A percentile compares a stretch with the other conserved stretches of the same genome.
phyloP scores from a whole-genome alignment of 2,329 filamentous ascomycete genomes.

The Neopestalotiopsis rosae region DNA sequence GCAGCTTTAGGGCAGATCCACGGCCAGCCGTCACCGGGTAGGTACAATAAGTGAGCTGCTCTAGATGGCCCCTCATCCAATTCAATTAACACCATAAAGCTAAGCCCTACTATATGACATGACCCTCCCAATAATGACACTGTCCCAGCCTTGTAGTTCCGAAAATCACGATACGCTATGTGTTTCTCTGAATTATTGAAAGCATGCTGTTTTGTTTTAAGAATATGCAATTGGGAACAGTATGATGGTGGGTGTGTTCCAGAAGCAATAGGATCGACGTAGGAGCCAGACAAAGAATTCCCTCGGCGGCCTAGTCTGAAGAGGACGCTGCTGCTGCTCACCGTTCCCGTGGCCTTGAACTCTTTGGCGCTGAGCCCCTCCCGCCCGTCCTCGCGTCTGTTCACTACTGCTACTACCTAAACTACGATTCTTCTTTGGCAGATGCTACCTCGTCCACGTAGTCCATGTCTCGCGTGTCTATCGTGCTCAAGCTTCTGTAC shows the following conservation, averaged over 20 bases:
- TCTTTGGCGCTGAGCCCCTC: not conserved
- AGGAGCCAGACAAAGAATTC: not conserved
- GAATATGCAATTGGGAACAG: not conserved
- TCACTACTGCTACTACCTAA: not conserved
- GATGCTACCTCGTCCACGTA: conserved; percentile 4
- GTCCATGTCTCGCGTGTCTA: not conserved
- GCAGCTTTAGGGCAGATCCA: not conserved
- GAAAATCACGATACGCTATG: not conserved
- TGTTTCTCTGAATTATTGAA: not conserved
- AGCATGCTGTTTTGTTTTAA: not conserved
- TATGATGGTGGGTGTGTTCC: not conserved
- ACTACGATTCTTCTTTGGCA: not conserved
- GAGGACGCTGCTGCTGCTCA: not conserved
- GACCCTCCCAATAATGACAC: not conserved
- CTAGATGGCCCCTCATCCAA: not conserved
- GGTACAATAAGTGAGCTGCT: not conserved
- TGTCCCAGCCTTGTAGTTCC: not conserved
- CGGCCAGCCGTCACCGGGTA: not conserved
- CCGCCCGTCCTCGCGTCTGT: not conserved
- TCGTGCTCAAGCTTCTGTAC: not conserved
- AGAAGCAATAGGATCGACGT: conserved; percentile 6
- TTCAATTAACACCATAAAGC: not conserved
- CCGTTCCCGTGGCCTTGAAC: not conserved
- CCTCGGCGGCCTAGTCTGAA: not conserved
- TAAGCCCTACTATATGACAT: not conserved